These are phyloP conservation scores for Parasarocladium wereldwijsianum DNA, from an alignment of 2,329 filamentous ascomycete genomes.

Conservation along the genomic window DNA sequence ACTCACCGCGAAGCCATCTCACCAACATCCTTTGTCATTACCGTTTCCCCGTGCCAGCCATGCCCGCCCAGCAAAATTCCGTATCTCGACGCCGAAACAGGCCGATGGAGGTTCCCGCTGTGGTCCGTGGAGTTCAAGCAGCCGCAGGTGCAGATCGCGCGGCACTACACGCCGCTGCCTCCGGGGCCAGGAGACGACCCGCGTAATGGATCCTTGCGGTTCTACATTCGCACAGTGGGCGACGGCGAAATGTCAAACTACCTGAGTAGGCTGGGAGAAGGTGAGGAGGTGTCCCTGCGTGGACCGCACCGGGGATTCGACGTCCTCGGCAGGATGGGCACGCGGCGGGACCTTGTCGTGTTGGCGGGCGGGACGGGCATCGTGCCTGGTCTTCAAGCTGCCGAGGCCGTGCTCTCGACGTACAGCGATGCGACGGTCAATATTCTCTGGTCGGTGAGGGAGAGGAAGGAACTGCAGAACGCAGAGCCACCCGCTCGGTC, in stretches of 20 bases:
- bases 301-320: constrained; percentile 63
- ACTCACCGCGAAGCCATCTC: constrained; percentile 47
- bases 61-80: constrained; percentile 14
- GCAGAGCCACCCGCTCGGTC: constrained; percentile 4
- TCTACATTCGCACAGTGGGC: constrained; percentile 65
- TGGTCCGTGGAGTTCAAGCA: constrained; percentile 93
- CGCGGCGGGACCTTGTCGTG: constrained; percentile 48
- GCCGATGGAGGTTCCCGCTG: constrained; percentile 36
- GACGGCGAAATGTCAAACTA: constrained; percentile 81
- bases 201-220: constrained; percentile 37
- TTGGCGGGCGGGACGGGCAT: constrained; percentile 88
- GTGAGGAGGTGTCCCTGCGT: constrained; percentile 56
- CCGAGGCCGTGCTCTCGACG: constrained; percentile 40
- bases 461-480: constrained; percentile 37
- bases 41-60: constrained; percentile 33
- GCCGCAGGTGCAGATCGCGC: constrained; percentile 80
- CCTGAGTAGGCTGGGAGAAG: constrained; percentile 47
- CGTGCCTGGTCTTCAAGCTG: constrained; percentile 74
- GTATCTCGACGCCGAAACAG: constrained; percentile 12
- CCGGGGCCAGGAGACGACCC: constrained; percentile 15
- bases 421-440: constrained; percentile 29
- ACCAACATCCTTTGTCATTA: constrained; percentile 54
- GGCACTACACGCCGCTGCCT: constrained; percentile 83
- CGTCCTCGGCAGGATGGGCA: constrained; percentile 19
- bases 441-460: constrained; percentile 67